Base-by-base conservation (phyloP, 2,329 filamentous ascomycete genomes). In the Botrytis deweyae region DNA sequence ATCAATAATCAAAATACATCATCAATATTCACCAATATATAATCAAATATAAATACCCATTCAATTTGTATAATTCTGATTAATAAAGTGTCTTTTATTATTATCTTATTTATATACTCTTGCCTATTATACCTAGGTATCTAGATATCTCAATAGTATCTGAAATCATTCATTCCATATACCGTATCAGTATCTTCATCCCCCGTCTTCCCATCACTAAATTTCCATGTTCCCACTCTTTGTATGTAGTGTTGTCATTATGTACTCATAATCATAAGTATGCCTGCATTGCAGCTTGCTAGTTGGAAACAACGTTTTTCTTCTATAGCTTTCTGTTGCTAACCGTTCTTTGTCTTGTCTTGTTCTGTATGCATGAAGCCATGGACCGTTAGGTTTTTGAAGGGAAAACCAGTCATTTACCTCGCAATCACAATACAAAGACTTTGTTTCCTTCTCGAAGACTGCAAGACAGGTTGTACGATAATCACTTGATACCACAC, bases 261-360 rank as follows among this genome's bases (percentile, higher is more conserved):
- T n/a, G 16, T 40, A 62, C 33, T 62, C 33, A n/a, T n/a, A 62
- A 38, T 38, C 20, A 5, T 14, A 12, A 62, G 58, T 22, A 55
- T 55, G 52, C n/a, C 52, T 55, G 52, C 58, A 61, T 36, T 36
- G n/a, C 58, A 20, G 58, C 58, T 61, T 61, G 33, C 58, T 61
- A 18, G 22, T n/a, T 63, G 33, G 12, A 40, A 63, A 40, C 59
- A 63, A 25, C 36, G 10, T 12, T 42, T 40, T 63, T 29, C 61
- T 63, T 29, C 9, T 29, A 29, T 5, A 18, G 22, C 38, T 63
- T 62, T 62, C 59, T 62, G 59, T 62, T 62, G 33, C 4, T 38
- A 40, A 12, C 20, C 18, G 10, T 52, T 25, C 18, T 4, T 9
- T n/a, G 36, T 42, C 38, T 40, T 52, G 49, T n/a, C 49, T 52